phyloP scores from a whole-genome alignment of 768 basidiomycete genomes.

The Mycena metata region DNA sequence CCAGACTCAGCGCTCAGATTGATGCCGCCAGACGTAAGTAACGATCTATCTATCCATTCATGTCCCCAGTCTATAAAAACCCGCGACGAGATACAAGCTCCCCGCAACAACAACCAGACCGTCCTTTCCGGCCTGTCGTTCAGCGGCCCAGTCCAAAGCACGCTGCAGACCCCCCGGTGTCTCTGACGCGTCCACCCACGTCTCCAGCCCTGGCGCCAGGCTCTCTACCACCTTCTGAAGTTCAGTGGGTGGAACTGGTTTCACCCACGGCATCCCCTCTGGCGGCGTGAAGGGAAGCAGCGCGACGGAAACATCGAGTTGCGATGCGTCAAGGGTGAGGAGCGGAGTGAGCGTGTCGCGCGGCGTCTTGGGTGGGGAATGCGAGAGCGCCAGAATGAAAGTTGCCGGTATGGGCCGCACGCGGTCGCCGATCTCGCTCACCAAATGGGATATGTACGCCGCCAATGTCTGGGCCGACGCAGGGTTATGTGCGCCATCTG shows the following conservation, averaged over 20 bases:
- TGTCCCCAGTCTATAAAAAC: conserved; percentile 77
- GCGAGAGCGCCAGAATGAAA: conserved; percentile 86
- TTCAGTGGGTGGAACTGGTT: conserved; percentile 65
- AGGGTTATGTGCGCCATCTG: conserved; percentile 95
- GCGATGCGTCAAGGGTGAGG: conserved; percentile 54
- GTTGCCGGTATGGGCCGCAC: conserved; percentile 58
- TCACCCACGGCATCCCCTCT: conserved; percentile 96
- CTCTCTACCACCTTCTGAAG: conserved; percentile 60
- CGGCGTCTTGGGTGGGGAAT: conserved; percentile 89
- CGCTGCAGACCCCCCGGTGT: conserved; percentile 46
- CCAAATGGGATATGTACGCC: conserved; percentile 66
- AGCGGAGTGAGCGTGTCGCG: conserved; percentile 78
- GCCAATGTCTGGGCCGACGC: conserved; percentile 80
- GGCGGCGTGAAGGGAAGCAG: conserved; percentile 78
- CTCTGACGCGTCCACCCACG: conserved; percentile 58
- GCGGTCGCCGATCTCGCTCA: conserved; percentile 31
- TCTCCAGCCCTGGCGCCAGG: conserved; percentile 59
- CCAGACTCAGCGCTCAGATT: too few species aligned
- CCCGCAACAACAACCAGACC: conserved; percentile 85
- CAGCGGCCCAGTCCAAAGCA: conserved; percentile 65
- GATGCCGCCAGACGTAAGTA: too few species aligned
- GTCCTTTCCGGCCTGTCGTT: conserved; percentile 52
- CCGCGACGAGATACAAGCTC: conserved; percentile 94
- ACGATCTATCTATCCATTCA: not conserved
- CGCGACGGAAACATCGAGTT: conserved; percentile 62